Conservation (phyloP, 169 alveolate genomes). For the Plasmodium coatneyi region DNA sequence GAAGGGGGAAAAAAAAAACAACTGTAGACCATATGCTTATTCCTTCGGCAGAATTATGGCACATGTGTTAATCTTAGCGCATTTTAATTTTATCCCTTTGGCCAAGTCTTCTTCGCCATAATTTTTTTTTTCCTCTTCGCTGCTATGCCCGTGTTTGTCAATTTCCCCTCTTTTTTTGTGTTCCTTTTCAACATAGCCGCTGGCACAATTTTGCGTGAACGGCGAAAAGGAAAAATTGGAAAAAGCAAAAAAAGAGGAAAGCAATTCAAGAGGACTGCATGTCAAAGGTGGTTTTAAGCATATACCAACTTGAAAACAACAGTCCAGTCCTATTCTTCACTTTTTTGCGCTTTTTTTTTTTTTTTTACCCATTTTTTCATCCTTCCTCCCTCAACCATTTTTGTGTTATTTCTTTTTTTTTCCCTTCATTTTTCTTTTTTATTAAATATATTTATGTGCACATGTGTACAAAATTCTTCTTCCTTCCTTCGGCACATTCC, state of each 20-base stretch:
- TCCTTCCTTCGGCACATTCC: too few relatives aligned
- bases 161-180: background rate
- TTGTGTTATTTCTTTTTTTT: constrained; percentile 5
- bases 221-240: background rate
- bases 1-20: background rate
- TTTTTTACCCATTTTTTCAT: too few relatives aligned
- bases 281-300: background rate
- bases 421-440: too few relatives aligned
- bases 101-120: background rate
- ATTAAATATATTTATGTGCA: too few relatives aligned
- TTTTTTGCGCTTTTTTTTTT: constrained; percentile 1
- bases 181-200: background rate
- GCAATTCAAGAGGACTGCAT: background rate
- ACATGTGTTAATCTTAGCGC: background rate
- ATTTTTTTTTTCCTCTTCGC: background rate
- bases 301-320: background rate
- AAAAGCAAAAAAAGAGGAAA: background rate
- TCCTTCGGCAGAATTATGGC: constrained; percentile 3
- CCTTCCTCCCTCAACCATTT: background rate
- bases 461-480: too few relatives aligned
- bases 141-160: background rate
- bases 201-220: background rate
- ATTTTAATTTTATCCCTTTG: constrained; percentile 3
- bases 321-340: background rate
- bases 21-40: background rate